Conservation (phyloP, 2,329 filamentous ascomycete genomes). For the Cladosporium sp. region DNA sequence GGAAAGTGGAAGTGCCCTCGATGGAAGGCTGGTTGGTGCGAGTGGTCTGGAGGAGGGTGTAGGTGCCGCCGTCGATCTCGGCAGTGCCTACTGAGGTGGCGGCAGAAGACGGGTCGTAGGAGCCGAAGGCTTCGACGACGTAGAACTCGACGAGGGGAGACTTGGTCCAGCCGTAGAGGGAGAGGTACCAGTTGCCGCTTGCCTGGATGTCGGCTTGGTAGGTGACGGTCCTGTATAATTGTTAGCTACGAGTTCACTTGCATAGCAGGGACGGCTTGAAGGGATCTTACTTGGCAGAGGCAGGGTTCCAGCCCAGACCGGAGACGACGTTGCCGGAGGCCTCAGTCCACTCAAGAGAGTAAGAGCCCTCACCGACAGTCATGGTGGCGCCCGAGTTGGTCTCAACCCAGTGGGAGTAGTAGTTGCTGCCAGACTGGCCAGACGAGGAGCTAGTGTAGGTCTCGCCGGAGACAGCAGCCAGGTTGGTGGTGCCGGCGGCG, state of each 20-base stretch:
- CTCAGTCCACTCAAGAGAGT: constrained; percentile 44
- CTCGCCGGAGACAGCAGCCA: constrained; percentile 1
- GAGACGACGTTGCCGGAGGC: constrained; percentile 50
- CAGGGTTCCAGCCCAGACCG: constrained; percentile 57
- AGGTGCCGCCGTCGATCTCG: constrained; percentile 49
- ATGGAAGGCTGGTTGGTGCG: constrained; percentile 40
- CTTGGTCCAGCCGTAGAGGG: constrained; percentile 53
- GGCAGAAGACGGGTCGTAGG: constrained; percentile 46
- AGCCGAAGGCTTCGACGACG: constrained; percentile 50
- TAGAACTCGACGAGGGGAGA: constrained; percentile 54
- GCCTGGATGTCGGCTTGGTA: constrained; percentile 44
- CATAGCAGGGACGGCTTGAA: constrained; percentile 23
- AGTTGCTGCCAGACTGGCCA: constrained; percentile 48
- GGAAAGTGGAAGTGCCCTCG: constrained; percentile 38
- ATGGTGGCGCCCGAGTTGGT: constrained; percentile 49
- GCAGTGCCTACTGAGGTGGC: constrained; percentile 49
- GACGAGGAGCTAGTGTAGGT: neutral
- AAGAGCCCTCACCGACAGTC: constrained; percentile 48
- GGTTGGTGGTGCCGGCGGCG: neutral
- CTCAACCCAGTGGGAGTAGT: constrained; percentile 57
- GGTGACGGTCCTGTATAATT: constrained; percentile 40
- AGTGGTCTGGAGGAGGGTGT: constrained; percentile 48
- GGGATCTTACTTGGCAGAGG: constrained; percentile 43
- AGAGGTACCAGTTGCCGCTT: constrained; percentile 49
- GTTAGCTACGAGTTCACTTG: constrained; percentile 47